Conservation (phyloP, 139 green algal genomes). For the Chlorella vulgaris region DNA sequence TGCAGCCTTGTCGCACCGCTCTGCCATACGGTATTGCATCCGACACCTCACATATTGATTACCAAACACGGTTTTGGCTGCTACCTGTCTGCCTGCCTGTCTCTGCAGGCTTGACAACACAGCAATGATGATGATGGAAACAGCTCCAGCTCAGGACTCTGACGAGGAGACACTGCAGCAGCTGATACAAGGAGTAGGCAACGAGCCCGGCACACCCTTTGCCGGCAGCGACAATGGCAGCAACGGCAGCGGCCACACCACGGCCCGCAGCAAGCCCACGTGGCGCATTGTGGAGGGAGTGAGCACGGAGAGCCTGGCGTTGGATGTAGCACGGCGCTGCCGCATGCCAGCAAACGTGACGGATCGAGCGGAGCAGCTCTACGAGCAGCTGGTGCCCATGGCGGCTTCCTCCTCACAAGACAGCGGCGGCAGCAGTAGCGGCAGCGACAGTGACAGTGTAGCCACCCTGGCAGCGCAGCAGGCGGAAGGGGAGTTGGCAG, state of each 20-base stretch:
- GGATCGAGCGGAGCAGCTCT: slow-evolving; percentile 41
- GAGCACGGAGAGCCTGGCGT: slow-evolving; percentile 62
- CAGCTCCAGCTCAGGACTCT: not conserved
- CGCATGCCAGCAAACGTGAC: slow-evolving; percentile 42
- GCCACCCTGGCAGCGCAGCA: not conserved
- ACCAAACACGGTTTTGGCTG: not conserved
- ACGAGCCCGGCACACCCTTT: not conserved
- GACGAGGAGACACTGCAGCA: not conserved
- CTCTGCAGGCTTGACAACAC: not conserved
- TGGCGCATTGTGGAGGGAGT: slow-evolving; percentile 59
- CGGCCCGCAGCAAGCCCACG: slow-evolving; percentile 42
- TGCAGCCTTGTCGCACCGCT: too few species aligned
- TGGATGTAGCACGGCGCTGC: slow-evolving; percentile 58
- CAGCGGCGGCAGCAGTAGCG: not conserved
- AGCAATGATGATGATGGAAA: slow-evolving; percentile 35
- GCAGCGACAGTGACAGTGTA: not conserved
- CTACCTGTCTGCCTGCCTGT: not conserved
- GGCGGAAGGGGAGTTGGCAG: not conserved
- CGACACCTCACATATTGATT: too few species aligned
- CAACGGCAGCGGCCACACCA: not conserved
- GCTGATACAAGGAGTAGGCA: too few species aligned
- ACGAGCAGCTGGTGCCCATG: slow-evolving; percentile 23
- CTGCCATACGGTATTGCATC: too few species aligned
- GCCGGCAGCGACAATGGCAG: not conserved
- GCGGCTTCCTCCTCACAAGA: not conserved